Percentiles rank a stretch among this genome's conserved stretches.
Conservation (phyloP, 2,329 filamentous ascomycete genomes). For the Sclerotinia subarctica region DNA sequence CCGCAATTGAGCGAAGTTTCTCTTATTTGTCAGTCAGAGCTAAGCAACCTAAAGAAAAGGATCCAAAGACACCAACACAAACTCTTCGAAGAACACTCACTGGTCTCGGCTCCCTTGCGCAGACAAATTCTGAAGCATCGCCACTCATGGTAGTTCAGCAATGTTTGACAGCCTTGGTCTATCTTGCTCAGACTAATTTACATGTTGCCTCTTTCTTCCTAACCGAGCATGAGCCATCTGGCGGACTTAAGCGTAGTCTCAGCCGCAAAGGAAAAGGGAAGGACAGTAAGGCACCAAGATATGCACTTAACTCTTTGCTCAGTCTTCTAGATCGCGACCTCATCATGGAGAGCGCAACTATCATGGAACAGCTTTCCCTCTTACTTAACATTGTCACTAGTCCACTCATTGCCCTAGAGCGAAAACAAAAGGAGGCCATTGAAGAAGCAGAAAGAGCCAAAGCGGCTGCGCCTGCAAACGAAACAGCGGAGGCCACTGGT, state of each 20-base stretch:
- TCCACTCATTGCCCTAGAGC: constrained; percentile 77
- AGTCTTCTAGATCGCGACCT: constrained; percentile 87
- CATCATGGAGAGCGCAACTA: constrained; percentile 93
- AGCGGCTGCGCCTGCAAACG: constrained; percentile 28
- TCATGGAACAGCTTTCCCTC: constrained; percentile 90
- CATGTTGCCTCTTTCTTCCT: constrained; percentile 91
- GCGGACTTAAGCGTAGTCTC: constrained; percentile 70
- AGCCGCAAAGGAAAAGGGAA: constrained; percentile 86
- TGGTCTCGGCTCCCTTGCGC: constrained; percentile 47
- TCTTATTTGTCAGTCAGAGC: constrained; percentile 88
- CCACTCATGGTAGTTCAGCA: constrained; percentile 95
- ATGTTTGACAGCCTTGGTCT: constrained; percentile 80
- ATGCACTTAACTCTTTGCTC: constrained; percentile 86
- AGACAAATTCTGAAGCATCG: constrained; percentile 78
- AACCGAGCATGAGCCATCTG: constrained; percentile 82
- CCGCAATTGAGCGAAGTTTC: constrained; percentile 93
- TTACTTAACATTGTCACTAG: constrained; percentile 85
- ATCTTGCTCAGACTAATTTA: constrained; percentile 78
- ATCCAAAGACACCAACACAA: constrained; percentile 72
- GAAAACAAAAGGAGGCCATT: constrained; percentile 70
- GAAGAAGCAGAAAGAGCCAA: constrained; percentile 51
- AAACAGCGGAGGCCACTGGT: constrained; percentile 29
- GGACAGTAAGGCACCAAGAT: constrained; percentile 80
- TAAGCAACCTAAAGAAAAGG: constrained; percentile 65
- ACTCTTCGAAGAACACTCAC: constrained; percentile 72